phyloP scores from a whole-genome alignment of 768 basidiomycete species.

The Lepiota brunneoincarnata region DNA sequence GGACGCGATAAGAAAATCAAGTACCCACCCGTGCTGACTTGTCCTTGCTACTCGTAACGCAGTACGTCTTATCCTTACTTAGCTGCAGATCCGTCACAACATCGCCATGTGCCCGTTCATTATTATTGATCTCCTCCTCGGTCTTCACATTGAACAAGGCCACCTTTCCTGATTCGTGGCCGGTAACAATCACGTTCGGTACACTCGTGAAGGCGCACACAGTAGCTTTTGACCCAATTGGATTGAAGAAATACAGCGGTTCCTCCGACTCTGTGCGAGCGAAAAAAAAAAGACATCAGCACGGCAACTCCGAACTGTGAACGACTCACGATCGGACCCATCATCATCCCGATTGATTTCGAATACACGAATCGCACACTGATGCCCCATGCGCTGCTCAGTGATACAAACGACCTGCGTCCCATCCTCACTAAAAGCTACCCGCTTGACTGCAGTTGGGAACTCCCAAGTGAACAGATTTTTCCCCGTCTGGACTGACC shows the following conservation, averaged over 20 bases:
- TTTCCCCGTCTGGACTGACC: conserved; percentile 88
- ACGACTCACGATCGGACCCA: conserved; percentile 70
- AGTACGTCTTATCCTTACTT: conserved; percentile 87
- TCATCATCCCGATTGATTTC: conserved; percentile 81
- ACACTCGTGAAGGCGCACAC: conserved; percentile 88
- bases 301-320: background rate
- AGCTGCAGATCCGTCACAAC: conserved; percentile 91
- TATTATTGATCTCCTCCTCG: conserved; percentile 79
- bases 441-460: conserved; percentile 95
- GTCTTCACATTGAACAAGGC: conserved; percentile 86
- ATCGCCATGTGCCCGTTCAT: conserved; percentile 87
- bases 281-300: conserved; percentile 2
- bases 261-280: conserved; percentile 62
- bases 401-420: conserved; percentile 88
- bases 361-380: conserved; percentile 90
- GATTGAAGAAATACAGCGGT: conserved; percentile 77
- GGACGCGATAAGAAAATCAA: background rate
- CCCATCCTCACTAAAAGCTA: conserved; percentile 86
- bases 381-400: conserved; percentile 94
- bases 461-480: conserved; percentile 97
- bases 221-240: conserved; percentile 93
- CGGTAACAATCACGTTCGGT: conserved; percentile 81
- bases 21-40: conserved; percentile 84
- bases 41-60: conserved; percentile 95
- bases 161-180: conserved; percentile 95